These are phyloP conservation scores for Hirschioporus abietinus DNA, from an alignment of 768 basidiomycete species.

Conservation along the genomic window DNA sequence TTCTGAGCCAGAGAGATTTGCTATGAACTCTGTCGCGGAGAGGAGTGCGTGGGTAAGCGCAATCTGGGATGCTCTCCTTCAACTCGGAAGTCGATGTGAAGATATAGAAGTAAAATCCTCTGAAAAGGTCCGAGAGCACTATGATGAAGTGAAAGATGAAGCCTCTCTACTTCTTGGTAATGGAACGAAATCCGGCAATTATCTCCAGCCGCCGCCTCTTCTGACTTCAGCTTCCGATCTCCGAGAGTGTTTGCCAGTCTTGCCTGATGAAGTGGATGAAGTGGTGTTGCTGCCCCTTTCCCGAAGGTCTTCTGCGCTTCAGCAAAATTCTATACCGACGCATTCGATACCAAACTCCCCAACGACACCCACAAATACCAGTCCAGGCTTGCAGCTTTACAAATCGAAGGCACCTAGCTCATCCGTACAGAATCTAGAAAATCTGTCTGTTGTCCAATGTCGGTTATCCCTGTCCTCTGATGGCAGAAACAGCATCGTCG, in stretches of 20 bases:
- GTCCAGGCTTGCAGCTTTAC: slow-evolving; percentile 12
- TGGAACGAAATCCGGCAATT: slow-evolving; percentile 11
- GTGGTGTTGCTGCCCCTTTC: slow-evolving; percentile 12
- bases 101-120: slow-evolving; percentile 10
- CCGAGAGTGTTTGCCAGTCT: background rate
- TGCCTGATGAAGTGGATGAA: background rate
- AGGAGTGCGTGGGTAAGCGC: slow-evolving; percentile 71
- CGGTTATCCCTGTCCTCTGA: slow-evolving; percentile 39
- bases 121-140: slow-evolving; percentile 15
- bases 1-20: slow-evolving; percentile 51
- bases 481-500: slow-evolving; percentile 38
- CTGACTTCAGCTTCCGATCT: slow-evolving; percentile 13
- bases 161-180: slow-evolving; percentile 14
- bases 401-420: slow-evolving; percentile 40
- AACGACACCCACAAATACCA: slow-evolving; percentile 19
- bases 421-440: slow-evolving; percentile 56
- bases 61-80: slow-evolving; percentile 64
- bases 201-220: slow-evolving; percentile 13
- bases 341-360: slow-evolving; percentile 23
- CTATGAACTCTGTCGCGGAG: slow-evolving; percentile 52
- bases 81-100: slow-evolving; percentile 25
- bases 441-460: slow-evolving; percentile 59
- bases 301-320: slow-evolving; percentile 11
- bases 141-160: slow-evolving; percentile 24
- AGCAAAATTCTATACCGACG: slow-evolving; percentile 3